Conservation (phyloP, 306 rosid genomes). For the Sindora glabra region DNA sequence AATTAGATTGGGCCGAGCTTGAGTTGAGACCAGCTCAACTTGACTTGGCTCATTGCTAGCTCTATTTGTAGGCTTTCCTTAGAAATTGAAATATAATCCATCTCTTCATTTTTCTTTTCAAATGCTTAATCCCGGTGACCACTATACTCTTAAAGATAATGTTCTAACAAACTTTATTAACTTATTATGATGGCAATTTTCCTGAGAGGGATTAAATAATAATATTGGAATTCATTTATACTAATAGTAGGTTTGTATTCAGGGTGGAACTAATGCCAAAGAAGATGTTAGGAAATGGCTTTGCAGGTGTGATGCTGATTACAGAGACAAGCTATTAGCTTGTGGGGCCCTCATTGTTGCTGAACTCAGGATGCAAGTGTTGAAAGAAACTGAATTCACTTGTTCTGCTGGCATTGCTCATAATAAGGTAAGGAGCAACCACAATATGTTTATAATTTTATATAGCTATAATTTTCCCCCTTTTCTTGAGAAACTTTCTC, state of each 20-base stretch:
- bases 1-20: too few relatives aligned
- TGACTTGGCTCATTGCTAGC: too few relatives aligned
- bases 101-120: not conserved
- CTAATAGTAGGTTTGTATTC: constrained; percentile 31
- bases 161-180: not conserved
- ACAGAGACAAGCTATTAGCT: constrained; percentile 79
- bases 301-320: constrained; percentile 48
- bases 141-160: not conserved
- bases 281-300: constrained; percentile 73
- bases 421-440: constrained; percentile 56
- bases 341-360: constrained; percentile 89
- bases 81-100: not conserved
- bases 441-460: not conserved
- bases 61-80: not conserved
- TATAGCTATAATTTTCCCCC: not conserved
- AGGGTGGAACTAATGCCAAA: constrained; percentile 54
- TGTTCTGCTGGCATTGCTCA: constrained; percentile 99
- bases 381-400: constrained; percentile 85
- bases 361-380: constrained; percentile 76
- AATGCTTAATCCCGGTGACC: not conserved
- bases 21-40: too few relatives aligned
- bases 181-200: not conserved
- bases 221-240: not conserved
- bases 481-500: not conserved
- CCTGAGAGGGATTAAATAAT: constrained; percentile 1